Conservation (phyloP, 202 grass and related monocot genomes). For the Zoysia matrella region DNA sequence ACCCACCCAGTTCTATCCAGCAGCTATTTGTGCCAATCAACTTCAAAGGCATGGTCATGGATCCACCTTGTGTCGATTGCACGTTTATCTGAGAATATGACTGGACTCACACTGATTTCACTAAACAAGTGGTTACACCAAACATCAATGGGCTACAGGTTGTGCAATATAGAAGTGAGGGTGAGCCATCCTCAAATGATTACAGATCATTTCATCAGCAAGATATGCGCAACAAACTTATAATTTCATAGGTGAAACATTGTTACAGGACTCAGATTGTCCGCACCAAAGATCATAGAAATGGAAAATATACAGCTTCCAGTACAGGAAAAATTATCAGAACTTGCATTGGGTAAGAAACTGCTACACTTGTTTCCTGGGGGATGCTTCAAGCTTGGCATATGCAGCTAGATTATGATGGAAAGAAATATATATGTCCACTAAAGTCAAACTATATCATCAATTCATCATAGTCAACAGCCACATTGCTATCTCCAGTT, state of each 20-base stretch:
- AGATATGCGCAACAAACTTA: constrained; percentile 13
- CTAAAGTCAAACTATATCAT: background rate
- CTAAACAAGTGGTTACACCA: constrained; percentile 26
- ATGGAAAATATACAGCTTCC: constrained; percentile 9
- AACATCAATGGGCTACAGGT: background rate
- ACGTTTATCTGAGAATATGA: constrained; percentile 30
- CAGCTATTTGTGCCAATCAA: constrained; percentile 2
- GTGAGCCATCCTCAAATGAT: constrained; percentile 13
- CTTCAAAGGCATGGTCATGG: constrained; percentile 4
- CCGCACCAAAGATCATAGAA: constrained; percentile 17
- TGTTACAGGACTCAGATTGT: constrained; percentile 36
- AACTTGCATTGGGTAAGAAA: constrained; percentile 28
- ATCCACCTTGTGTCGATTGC: constrained; percentile 9
- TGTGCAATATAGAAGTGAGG: background rate
- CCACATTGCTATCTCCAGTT: background rate
- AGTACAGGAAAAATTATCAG: constrained; percentile 3
- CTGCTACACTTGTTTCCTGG: constrained; percentile 7
- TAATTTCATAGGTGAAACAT: constrained; percentile 23
- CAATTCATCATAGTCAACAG: constrained; percentile 7
- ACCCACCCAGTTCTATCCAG: background rate
- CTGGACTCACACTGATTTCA: constrained; percentile 26
- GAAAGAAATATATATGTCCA: background rate
- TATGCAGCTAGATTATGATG: background rate
- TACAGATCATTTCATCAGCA: constrained; percentile 5
- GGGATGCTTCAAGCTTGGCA: background rate